Conservation (phyloP, 139 green algal genomes). For the Limnomonas spitsbergensis region DNA sequence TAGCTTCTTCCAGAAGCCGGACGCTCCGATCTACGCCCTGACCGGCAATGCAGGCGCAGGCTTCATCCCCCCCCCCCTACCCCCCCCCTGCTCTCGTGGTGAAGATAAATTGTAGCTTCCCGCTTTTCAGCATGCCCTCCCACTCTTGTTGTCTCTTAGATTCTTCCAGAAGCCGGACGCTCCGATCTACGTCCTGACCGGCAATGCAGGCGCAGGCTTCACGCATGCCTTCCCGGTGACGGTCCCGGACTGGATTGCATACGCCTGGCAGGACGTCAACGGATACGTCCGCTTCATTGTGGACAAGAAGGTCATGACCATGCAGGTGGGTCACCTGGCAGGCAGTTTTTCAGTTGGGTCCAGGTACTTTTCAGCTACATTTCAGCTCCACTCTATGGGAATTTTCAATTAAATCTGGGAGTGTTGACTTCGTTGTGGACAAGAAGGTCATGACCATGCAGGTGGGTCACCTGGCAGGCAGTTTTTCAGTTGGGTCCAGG, state of each 20-base stretch:
- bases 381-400: no score
- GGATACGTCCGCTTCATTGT: conserved; percentile 7
- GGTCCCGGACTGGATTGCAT: background rate
- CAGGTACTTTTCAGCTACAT: no score
- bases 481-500: no score
- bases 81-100: no score
- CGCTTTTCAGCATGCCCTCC: no score
- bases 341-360: no score
- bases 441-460: no score
- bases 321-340: no score
- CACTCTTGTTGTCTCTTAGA: background rate
- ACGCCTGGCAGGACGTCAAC: conserved; percentile 13
- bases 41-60: conserved; percentile 11
- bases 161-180: conserved; percentile 6
- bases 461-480: no score
- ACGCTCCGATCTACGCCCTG: conserved; percentile 12
- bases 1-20: conserved; percentile 2
- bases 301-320: conserved; percentile 1
- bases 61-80: conserved; percentile 11
- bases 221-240: conserved; percentile 9
- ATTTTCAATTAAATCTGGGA: no score
- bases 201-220: conserved; percentile 18
- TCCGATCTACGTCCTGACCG: conserved; percentile 17
- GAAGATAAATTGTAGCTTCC: no score
- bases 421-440: no score